Conservation (phyloP, 202 grass and related monocot species). For the Sporobolus alterniflorus region DNA sequence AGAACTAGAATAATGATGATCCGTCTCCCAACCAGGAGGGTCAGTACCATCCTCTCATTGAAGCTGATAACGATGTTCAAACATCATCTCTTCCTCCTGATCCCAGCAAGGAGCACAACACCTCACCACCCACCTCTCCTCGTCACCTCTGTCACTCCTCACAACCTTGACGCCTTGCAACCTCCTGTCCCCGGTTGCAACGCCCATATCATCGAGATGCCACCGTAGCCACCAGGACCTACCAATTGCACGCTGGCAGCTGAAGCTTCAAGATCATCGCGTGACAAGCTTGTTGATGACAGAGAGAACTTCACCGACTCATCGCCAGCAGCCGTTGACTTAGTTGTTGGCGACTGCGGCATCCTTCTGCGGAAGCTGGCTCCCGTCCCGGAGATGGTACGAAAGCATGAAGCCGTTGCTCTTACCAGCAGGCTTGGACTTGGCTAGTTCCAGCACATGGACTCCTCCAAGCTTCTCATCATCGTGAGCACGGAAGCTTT, state of each 20-base stretch:
- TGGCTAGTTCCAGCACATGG: neutral
- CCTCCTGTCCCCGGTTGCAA: constrained; percentile 37
- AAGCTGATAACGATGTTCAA: neutral
- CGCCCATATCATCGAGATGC: constrained; percentile 35
- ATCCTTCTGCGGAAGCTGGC: constrained; percentile 5
- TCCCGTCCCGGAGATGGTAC: neutral
- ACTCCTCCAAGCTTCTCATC: neutral
- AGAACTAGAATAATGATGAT: constrained; percentile 58
- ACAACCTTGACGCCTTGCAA: constrained; percentile 42
- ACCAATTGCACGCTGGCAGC: neutral
- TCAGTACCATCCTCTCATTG: neutral
- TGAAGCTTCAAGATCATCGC: neutral
- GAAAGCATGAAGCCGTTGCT: constrained; percentile 20
- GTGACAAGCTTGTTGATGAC: neutral
- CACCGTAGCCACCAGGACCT: neutral
- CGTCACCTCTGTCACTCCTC: neutral
- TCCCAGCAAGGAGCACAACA: constrained; percentile 2
- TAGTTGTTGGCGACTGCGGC: neutral
- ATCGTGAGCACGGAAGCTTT: neutral
- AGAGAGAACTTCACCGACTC: neutral
- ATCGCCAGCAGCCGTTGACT: neutral
- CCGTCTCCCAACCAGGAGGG: constrained; percentile 14
- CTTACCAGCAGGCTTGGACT: neutral
- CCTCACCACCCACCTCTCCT: constrained; percentile 39
- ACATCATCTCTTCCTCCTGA: neutral